A percentile compares a stretch with the other conserved stretches of the same genome.
Conservation (phyloP, 805 yeast genomes). For the Hemisphaericaspora nanyangensis region DNA sequence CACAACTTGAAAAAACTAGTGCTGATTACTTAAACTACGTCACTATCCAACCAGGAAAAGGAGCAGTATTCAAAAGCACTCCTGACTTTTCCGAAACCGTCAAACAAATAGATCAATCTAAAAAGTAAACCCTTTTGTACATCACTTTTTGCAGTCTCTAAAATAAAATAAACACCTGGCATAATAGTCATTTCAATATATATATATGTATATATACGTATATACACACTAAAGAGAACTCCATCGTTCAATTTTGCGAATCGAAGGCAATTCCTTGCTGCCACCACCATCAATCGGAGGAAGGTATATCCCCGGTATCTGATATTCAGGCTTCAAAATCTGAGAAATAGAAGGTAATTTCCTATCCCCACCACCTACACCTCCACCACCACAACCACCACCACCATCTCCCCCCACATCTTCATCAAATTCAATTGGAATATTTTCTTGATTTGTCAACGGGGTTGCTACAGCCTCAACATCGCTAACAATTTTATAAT, state of each 20-base stretch:
- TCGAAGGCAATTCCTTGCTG: conserved; percentile 5
- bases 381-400: no score
- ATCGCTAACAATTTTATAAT: neutral
- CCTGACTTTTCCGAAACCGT: conserved; percentile 7
- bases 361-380: neutral
- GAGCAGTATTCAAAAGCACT: conserved; percentile 18
- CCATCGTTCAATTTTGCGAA: conserved; percentile 7
- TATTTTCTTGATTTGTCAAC: no score
- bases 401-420: no score
- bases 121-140: no score
- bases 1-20: conserved; percentile 16
- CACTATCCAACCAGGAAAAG: conserved; percentile 38
- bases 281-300: conserved; percentile 5
- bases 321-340: conserved; percentile 4
- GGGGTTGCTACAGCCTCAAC: no score
- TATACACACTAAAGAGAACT: neutral
- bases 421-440: no score
- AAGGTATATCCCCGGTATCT: conserved; percentile 1
- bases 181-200: no score
- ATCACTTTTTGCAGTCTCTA: no score
- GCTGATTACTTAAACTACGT: conserved; percentile 49
- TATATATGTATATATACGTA: no score
- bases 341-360: conserved; percentile 7
- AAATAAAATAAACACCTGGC: no score
- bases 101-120: conserved; percentile 1